phyloP scores from a whole-genome alignment of 345 rosid genomes.

The Geranium rotundifolium region DNA sequence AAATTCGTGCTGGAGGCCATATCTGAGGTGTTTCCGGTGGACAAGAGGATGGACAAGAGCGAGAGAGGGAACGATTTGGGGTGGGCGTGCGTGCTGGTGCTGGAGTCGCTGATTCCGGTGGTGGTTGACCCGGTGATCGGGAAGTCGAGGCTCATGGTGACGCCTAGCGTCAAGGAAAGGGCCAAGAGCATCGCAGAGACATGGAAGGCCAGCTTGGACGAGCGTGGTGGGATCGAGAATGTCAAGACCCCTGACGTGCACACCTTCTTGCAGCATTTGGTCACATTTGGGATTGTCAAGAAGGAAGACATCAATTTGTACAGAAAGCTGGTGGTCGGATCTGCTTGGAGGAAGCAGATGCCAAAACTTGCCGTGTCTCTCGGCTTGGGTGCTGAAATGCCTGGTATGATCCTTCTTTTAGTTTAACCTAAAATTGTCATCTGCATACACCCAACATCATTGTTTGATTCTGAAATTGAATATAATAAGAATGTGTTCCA shows the following conservation, averaged over 20 bases:
- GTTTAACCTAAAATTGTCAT: not conserved
- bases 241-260: slow-evolving; percentile 97
- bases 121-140: slow-evolving; percentile 87
- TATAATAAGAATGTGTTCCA: too few species aligned
- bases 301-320: slow-evolving; percentile 64
- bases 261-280: slow-evolving; percentile 90
- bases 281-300: slow-evolving; percentile 84
- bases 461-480: too few species aligned
- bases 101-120: slow-evolving; percentile 84
- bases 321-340: slow-evolving; percentile 84
- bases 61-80: slow-evolving; percentile 59
- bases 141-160: slow-evolving; percentile 61
- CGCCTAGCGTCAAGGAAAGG: slow-evolving; percentile 55
- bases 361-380: slow-evolving; percentile 92
- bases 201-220: slow-evolving; percentile 87
- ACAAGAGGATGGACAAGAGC: slow-evolving; percentile 38
- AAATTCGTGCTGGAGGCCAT: slow-evolving; percentile 72
- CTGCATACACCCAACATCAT: not conserved
- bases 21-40: slow-evolving; percentile 88
- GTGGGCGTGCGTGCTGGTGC: slow-evolving; percentile 89
- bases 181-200: slow-evolving; percentile 79
- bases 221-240: slow-evolving; percentile 82
- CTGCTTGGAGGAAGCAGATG: slow-evolving; percentile 99
- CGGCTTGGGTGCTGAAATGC: slow-evolving; percentile 87
- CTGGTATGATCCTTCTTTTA: slow-evolving; percentile 41